phyloP scores from a whole-genome alignment of 768 basidiomycete species.

The Strobilomyces confusus region DNA sequence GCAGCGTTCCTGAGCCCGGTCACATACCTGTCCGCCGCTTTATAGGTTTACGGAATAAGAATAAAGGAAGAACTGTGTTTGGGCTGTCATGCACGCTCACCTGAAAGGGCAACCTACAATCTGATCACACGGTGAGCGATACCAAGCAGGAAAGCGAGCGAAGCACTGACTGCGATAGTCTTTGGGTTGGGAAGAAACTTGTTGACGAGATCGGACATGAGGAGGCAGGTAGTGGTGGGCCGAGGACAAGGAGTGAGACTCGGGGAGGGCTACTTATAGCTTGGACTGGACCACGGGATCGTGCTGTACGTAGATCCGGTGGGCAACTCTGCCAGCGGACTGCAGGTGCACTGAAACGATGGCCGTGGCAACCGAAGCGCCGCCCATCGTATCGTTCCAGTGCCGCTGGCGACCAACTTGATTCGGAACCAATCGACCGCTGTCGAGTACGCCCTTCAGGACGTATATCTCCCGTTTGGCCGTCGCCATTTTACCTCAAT shows the following conservation, averaged over 20 bases:
- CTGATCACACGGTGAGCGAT: constrained; percentile 35
- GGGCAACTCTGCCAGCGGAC: neutral
- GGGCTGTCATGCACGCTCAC: constrained; percentile 40
- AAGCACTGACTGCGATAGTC: constrained; percentile 70
- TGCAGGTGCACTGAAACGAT: neutral
- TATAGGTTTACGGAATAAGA: constrained; percentile 11
- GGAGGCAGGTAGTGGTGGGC: neutral
- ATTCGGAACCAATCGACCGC: neutral
- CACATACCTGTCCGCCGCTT: constrained; percentile 33
- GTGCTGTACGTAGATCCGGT: neutral
- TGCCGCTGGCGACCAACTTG: neutral
- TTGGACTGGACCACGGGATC: neutral
- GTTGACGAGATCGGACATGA: constrained; percentile 24
- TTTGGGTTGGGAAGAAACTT: constrained; percentile 51
- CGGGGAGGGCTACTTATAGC: constrained; percentile 2
- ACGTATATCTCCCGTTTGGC: constrained; percentile 1
- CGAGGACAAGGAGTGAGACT: neutral
- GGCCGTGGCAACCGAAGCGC: neutral
- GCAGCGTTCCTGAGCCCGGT: constrained; percentile 1
- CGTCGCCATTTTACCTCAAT: constrained; percentile 19
- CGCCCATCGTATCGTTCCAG: neutral
- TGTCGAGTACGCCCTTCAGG: neutral
- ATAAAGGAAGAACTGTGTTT: neutral
- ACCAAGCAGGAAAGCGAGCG: neutral
- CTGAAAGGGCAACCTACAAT: constrained; percentile 96